Base-by-base conservation (phyloP, 2,329 filamentous ascomycete species). In the Botryotinia globosa region DNA sequence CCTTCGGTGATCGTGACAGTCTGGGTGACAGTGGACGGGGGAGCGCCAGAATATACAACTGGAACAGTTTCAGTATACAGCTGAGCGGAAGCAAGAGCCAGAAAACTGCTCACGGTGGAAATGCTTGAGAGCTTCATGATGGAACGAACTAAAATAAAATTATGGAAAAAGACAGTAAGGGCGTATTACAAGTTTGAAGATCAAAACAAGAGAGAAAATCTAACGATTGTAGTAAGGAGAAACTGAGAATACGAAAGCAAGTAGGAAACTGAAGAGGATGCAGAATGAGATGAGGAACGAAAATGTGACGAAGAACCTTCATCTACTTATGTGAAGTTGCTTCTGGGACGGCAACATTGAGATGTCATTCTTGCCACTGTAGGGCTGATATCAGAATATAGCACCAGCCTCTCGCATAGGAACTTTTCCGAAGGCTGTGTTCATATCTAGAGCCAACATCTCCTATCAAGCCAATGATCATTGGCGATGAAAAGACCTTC, bases 61-160 rank as follows among this genome's bases (percentile, higher is more conserved):
- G 48, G 48, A 6, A 59, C 6, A 8, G 69, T 72, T 58, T 66
- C 62, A 5, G 56, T 74, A 44, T 75, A 71, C 16, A 71, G 32
- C 29, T 68, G 63, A 34, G 76, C 75, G 14, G 75, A 73, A 16
- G 68, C 54, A 44, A 75, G 39, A 44, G 73, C 64, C 32, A 78
- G 69, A 39, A 77, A 29, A n/a, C 66, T 63, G 22, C 37, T 54
- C 56, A 76, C 39, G 4, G 62, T 54, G 29, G 75, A 71, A 58
- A 77, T 69, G 64, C 45, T 75, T 48, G 76, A 75, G 75, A 78
- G 71, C 72, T 77, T 76, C 76, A 77, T 78, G 64, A 67, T 75
- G 73, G 74, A 44, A 67, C 29, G 29, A 61, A 34, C n/a, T n/a
- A 32, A 3, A 37, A 66, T 25, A 3, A 39, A 3, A 14, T 18